A percentile compares a stretch with the other conserved stretches of the same genome.
Conservation (phyloP, 2,329 filamentous ascomycete genomes). For the Cadophora sp. region DNA sequence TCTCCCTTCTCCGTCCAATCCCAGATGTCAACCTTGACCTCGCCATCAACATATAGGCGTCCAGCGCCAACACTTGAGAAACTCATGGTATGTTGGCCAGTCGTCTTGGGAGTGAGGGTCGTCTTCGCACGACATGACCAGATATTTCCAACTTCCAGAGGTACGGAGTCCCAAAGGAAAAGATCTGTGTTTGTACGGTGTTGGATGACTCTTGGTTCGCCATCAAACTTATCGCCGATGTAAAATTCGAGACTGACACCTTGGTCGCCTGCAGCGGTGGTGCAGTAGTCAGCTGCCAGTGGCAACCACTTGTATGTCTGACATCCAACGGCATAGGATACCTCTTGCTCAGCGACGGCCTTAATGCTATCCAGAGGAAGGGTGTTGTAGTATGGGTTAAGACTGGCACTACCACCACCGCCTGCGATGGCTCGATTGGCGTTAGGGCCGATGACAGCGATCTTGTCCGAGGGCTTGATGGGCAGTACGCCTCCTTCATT, state of each 20-base stretch:
- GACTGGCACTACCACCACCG: slow-evolving; percentile 70
- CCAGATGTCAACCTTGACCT: slow-evolving; percentile 69
- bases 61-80: slow-evolving; percentile 73
- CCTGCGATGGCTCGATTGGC: slow-evolving; percentile 71
- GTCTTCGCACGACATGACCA: slow-evolving; percentile 63
- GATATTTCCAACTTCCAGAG: slow-evolving; percentile 64
- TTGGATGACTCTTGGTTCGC: slow-evolving; percentile 62
- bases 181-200: slow-evolving; percentile 69
- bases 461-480: slow-evolving; percentile 60
- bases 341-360: slow-evolving; percentile 58
- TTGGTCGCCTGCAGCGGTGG: slow-evolving; percentile 59
- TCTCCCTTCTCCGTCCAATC: slow-evolving; percentile 73
- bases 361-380: slow-evolving; percentile 69
- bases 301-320: slow-evolving; percentile 72
- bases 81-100: slow-evolving; percentile 69
- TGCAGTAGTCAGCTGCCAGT: slow-evolving; percentile 65
- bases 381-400: slow-evolving; percentile 73
- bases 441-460: slow-evolving; percentile 72
- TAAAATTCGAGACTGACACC: slow-evolving; percentile 72
- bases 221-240: slow-evolving; percentile 67
- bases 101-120: slow-evolving; percentile 62
- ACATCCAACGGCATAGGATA: slow-evolving; percentile 67
- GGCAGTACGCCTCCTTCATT: slow-evolving; percentile 66
- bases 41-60: slow-evolving; percentile 64
- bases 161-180: slow-evolving; percentile 75